These are phyloP conservation scores for Orobanche coerulescens DNA, from an alignment of 257 asterid species.

Conservation along the genomic window DNA sequence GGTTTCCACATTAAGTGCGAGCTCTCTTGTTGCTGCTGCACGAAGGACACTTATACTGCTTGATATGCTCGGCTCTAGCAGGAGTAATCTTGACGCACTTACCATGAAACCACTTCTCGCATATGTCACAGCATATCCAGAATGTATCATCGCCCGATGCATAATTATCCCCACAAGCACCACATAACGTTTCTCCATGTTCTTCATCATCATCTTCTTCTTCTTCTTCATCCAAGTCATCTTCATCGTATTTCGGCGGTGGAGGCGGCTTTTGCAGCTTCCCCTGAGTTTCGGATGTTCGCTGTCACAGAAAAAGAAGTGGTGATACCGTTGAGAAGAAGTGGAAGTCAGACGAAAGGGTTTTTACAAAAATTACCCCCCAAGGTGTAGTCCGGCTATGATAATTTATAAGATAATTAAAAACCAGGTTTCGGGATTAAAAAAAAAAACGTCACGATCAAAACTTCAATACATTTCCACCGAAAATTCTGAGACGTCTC, in stretches of 20 bases:
- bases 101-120: constrained; percentile 94
- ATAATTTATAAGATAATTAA: not conserved
- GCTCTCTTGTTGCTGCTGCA: constrained; percentile 79
- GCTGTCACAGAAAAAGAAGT: constrained; percentile 26
- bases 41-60: constrained; percentile 81
- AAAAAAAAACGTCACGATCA: too few relatives aligned
- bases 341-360: not conserved
- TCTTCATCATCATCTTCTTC: constrained; percentile 63
- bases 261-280: constrained; percentile 35
- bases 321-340: not conserved
- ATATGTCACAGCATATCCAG: constrained; percentile 84
- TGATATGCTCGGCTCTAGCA: constrained; percentile 68
- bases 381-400: not conserved
- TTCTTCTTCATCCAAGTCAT: constrained; percentile 45
- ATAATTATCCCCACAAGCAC: constrained; percentile 61
- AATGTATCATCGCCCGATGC: constrained; percentile 46
- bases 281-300: constrained; percentile 31
- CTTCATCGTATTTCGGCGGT: constrained; percentile 47
- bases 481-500: too few relatives aligned
- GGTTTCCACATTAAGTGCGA: constrained; percentile 28
- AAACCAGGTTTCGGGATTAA: too few relatives aligned
- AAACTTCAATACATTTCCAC: too few relatives aligned
- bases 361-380: not conserved
- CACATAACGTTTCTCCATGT: constrained; percentile 64
- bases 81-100: constrained; percentile 86